Base-by-base conservation (phyloP, 2,329 filamentous ascomycete species). In the Laburnicola sp. region DNA sequence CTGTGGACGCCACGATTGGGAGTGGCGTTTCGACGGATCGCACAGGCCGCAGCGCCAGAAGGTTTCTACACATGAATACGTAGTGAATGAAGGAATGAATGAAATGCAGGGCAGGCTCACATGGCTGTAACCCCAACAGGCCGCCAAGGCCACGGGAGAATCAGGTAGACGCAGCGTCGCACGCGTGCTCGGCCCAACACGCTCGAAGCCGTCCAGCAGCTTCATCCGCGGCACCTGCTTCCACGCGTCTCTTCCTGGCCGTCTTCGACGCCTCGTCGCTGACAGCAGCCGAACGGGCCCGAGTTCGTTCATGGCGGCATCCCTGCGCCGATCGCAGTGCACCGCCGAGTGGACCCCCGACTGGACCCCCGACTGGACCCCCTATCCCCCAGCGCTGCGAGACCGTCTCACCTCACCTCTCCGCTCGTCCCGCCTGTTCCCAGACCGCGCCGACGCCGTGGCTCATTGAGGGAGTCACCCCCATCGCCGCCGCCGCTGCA, bases 401-500 rank as follows among this genome's bases (percentile, higher is more conserved):
- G 37, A 45, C 40, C 35, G 44, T 48, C 38, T 44, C 50, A 45
- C 31, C 49, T 47, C 34, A 40, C 45, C 49, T n/a, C n/a, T n/a
- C n/a, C n/a, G 28, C 35, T 37, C 34, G 34, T n/a, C 26, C 43
- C 43, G n/a, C 34, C 10, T 25, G 11, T 16, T 16, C 9, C 10
- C n/a, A 25, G 32, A 37, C 34, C 34, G 43, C n/a, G 34, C 39
- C 35, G 25, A 47, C 34, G 46, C 38, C 47, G 56, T 60, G 55
- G 42, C 40, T 30, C 36, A 36, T 48, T 62, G 48, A 53, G 37
- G 31, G 42, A 26, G 34, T 45, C 25, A 37, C 40, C 31, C 16
- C 10, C 27, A 3, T 35, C 26, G n/a, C 36, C 31, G 23, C 42
- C 22, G 45, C 26, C 8, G 25, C 25, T 37, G 16, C 40, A 23